Evolutionary conservation across 805 yeast species (phyloP).

Genomic region (Saccharomycopsis fibuligera): DNA sequence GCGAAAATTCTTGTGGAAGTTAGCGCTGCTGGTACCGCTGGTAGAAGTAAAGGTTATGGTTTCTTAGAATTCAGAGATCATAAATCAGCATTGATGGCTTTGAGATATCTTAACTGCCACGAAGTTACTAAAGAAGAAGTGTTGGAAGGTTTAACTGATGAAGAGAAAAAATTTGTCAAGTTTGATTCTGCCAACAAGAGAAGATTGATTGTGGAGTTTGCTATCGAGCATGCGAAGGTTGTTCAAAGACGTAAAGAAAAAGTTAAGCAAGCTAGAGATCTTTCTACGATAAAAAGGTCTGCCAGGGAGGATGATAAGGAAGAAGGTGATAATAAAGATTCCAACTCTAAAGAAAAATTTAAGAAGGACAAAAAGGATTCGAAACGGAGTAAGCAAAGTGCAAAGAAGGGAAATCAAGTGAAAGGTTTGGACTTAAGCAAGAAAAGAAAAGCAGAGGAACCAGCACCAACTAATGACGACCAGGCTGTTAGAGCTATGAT

Average conservation of each 20-base stretch:
- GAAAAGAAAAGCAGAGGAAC: background rate
- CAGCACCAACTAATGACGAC: background rate
- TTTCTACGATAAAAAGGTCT: conserved; percentile 26
- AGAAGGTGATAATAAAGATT: conserved; percentile 14
- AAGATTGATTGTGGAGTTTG: conserved; percentile 88
- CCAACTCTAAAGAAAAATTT: conserved; percentile 22
- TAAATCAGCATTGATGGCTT: conserved; percentile 87
- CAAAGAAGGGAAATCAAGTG: background rate
- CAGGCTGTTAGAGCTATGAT: conserved; percentile 1
- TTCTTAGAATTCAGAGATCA: conserved; percentile 91
- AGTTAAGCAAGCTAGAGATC: conserved; percentile 37
- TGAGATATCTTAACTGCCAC: conserved; percentile 95
- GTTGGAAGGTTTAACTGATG: conserved; percentile 60
- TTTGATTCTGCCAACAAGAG: conserved; percentile 40
- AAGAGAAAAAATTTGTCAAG: conserved; percentile 44
- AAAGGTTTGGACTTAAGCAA: background rate
- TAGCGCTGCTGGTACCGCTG: conserved; percentile 78
- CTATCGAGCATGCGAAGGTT: conserved; percentile 91
- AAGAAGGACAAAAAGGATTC: conserved; percentile 20
- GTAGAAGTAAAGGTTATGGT: conserved; percentile 96
- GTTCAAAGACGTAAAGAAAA: conserved; percentile 83
- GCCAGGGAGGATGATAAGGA: conserved; percentile 25
- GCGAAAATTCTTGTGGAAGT: conserved; percentile 91
- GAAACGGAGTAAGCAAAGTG: background rate
- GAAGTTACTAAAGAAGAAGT: conserved; percentile 69